phyloP scores from a whole-genome alignment of 108 stramenopile genomes.

The Aurantiochytrium sp. region DNA sequence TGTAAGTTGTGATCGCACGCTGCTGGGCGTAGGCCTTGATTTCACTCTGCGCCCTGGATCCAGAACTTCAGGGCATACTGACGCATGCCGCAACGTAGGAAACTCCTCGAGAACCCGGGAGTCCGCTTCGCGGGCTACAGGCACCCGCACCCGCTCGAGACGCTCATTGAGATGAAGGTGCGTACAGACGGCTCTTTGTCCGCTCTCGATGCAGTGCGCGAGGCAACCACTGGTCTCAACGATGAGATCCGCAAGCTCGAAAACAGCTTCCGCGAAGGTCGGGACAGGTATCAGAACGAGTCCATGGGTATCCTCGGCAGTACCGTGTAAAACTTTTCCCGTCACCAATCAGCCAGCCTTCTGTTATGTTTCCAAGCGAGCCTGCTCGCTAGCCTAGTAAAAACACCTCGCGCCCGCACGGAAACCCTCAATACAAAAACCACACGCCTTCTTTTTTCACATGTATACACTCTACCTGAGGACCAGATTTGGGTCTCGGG shows the following conservation, averaged over 20 bases:
- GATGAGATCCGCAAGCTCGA: not conserved
- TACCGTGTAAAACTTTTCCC: too few relatives aligned
- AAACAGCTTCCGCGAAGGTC: not conserved
- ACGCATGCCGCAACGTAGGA: too few relatives aligned
- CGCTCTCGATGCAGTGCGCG: not conserved
- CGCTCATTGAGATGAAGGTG: not conserved
- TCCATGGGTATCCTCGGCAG: not conserved
- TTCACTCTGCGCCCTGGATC: not conserved
- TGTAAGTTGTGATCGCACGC: not conserved
- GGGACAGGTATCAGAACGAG: not conserved
- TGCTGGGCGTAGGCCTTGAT: not conserved
- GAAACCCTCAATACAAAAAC: too few relatives aligned
- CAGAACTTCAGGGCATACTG: too few relatives aligned
- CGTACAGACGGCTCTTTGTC: not conserved
- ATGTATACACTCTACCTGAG: not conserved
- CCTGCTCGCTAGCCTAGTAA: too few relatives aligned
- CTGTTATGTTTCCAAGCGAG: too few relatives aligned
- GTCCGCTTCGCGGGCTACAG: conserved; percentile 24
- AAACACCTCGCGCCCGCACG: too few relatives aligned
- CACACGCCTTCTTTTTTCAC: not conserved
- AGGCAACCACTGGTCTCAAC: not conserved
- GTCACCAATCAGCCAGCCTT: too few relatives aligned
- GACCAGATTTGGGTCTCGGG: not conserved
- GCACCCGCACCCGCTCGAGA: conserved; percentile 20
- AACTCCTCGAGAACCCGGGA: not conserved